Base-by-base conservation (phyloP, 2,329 filamentous ascomycete species). In the Cadophora malorum region DNA sequence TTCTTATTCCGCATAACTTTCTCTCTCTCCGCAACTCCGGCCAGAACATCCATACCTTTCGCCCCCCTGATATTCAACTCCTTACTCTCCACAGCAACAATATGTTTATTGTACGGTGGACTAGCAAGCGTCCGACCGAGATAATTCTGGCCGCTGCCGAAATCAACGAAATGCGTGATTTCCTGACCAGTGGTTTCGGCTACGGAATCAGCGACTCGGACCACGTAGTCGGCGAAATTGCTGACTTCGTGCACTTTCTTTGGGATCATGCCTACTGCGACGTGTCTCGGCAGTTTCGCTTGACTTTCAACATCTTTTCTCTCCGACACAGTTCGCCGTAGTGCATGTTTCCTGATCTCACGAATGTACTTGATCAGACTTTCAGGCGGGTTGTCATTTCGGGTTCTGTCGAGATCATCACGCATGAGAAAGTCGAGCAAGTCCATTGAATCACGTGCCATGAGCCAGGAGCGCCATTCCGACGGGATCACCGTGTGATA, bases 131-230 rank as follows among this genome's bases (percentile, higher is more conserved):
- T 91, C 56, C 96, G 87, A 0, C 96, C 95, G 3, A 99, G 88
- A 76, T 99, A 99, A 77, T 97, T 98, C 79, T 98, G 95, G 0
- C 96, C 96, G 64, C 94, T 97, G 33, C 96, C 96, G 79, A 98
- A 97, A 80, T 99, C 96, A 60, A 98, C 90, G 67, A 97, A 89
- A 80, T 98, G 94, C 0, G 93, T 92, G 69, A 97, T 89, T 7
- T 84, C 80, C 59, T 83, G 80, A 0, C 83, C 81, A 52, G 90
- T 85, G 1, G 86, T 81, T 1, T 82, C 77, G 3, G 86, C 84
- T 28, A 97, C 85, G 33, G 86, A 84, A 64, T 81, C 79, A 0
- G 86, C 83, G 10, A 90, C 81, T 3, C 80, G 76, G 61, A 93
- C 86, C 63, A 98, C 87, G 75, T 95, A 98, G 70, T 87, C 86